These are phyloP conservation scores for Starmerella bombicola DNA, from an alignment of 805 yeast genomes.

Conservation along the genomic window DNA sequence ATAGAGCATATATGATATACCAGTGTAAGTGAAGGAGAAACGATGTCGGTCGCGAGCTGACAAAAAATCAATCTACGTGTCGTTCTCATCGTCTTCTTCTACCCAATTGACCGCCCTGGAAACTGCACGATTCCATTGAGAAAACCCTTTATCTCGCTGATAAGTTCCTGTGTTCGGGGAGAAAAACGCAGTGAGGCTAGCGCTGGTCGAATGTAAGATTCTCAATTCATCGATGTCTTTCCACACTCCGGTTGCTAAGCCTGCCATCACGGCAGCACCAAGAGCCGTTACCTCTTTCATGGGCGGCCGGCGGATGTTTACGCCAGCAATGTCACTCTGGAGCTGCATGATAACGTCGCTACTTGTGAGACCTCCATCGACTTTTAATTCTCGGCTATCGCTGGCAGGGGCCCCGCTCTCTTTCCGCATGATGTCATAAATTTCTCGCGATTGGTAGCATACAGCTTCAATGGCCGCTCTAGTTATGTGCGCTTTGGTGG, in stretches of 20 bases:
- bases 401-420: conserved; percentile 46
- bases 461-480: conserved; percentile 93
- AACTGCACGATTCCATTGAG: conserved; percentile 75
- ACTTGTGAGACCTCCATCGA: conserved; percentile 92
- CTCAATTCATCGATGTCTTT: conserved; percentile 55
- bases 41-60: too few species aligned
- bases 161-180: conserved; percentile 39
- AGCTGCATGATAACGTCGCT: conserved; percentile 87
- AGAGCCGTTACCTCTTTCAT: conserved; percentile 86
- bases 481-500: conserved; percentile 84
- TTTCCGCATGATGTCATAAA: conserved; percentile 75
- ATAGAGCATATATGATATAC: too few species aligned
- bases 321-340: conserved; percentile 85
- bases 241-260: conserved; percentile 65
- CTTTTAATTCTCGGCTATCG: conserved; percentile 32
- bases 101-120: conserved; percentile 77
- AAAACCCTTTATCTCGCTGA: conserved; percentile 51
- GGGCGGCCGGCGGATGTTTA: conserved; percentile 66
- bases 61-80: background rate
- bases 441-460: conserved; percentile 85
- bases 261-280: conserved; percentile 95
- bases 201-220: conserved; percentile 20
- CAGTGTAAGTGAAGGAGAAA: too few species aligned
- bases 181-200: conserved; percentile 21
- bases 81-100: conserved; percentile 16